Evolutionary conservation across 2,329 filamentous ascomycete genomes (phyloP).

Genomic region (Xylaria sp.): DNA sequence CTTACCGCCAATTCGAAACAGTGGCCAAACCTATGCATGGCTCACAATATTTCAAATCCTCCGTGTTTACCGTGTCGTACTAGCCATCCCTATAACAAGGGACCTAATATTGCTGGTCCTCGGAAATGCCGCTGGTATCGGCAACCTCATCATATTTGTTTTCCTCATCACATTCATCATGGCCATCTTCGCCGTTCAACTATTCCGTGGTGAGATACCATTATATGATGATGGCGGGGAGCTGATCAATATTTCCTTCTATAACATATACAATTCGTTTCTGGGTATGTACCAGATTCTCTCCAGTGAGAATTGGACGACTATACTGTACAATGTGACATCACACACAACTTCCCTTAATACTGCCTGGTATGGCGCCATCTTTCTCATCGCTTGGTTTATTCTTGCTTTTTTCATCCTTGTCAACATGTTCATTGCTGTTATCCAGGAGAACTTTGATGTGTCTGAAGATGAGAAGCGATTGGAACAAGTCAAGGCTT

Average conservation of each 20-base stretch:
- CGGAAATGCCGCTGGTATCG: slow-evolving; percentile 89
- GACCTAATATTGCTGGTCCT: slow-evolving; percentile 89
- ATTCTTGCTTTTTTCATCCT: slow-evolving; percentile 95
- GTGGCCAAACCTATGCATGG: slow-evolving; percentile 82
- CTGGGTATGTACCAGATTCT: slow-evolving; percentile 97
- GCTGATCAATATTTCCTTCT: slow-evolving; percentile 78
- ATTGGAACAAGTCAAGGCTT: slow-evolving; percentile 93
- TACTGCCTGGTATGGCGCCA: slow-evolving; percentile 92
- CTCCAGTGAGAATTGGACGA: slow-evolving; percentile 96
- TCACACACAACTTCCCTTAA: slow-evolving; percentile 70
- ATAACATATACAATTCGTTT: slow-evolving; percentile 94
- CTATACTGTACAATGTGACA: slow-evolving; percentile 84
- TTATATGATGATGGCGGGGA: slow-evolving; percentile 69
- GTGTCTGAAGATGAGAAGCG: slow-evolving; percentile 98
- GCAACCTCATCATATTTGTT: slow-evolving; percentile 95
- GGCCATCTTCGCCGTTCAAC: slow-evolving; percentile 90
- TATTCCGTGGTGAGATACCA: slow-evolving; percentile 89
- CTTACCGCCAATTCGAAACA: slow-evolving; percentile 80
- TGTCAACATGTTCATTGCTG: slow-evolving; percentile 99
- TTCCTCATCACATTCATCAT: slow-evolving; percentile 95
- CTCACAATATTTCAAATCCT: slow-evolving; percentile 93
- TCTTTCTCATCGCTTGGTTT: slow-evolving; percentile 95
- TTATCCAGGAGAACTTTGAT: slow-evolving; percentile 99
- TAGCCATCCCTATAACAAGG: slow-evolving; percentile 87
- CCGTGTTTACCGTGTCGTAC: slow-evolving; percentile 88